Evolutionary conservation across 352 stramenopile genomes (phyloP).

Genomic region (Pythium dissotocum): DNA sequence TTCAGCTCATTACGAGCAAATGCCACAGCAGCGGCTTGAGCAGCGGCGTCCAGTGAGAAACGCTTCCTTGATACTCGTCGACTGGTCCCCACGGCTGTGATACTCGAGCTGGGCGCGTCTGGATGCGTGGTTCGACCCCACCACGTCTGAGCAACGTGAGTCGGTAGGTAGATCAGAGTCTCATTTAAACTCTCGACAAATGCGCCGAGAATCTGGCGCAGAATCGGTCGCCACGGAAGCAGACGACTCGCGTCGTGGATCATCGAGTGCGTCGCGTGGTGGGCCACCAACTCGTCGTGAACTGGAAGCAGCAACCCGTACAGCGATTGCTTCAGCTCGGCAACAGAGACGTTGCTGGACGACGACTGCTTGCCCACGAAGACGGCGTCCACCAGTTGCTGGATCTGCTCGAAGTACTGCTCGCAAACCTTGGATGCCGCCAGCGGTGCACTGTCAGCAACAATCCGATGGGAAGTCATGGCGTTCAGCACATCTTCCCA

Average conservation of each 20-base stretch:
- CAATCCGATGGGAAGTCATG: slow-evolving; percentile 17
- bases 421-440: slow-evolving; percentile 44
- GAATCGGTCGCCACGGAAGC: slow-evolving; percentile 59
- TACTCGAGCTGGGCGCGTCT: neutral
- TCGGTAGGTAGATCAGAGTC: slow-evolving; percentile 45
- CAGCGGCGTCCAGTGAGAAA: slow-evolving; percentile 12
- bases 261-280: slow-evolving; percentile 7
- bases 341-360: slow-evolving; percentile 38
- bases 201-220: slow-evolving; percentile 57
- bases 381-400: slow-evolving; percentile 53
- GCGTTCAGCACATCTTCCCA: slow-evolving; percentile 18
- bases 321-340: slow-evolving; percentile 66
- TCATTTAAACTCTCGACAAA: slow-evolving; percentile 63
- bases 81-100: neutral
- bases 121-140: neutral
- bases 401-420: slow-evolving; percentile 54
- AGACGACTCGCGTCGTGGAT: slow-evolving; percentile 19
- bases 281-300: slow-evolving; percentile 37
- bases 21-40: slow-evolving; percentile 23
- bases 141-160: slow-evolving; percentile 5
- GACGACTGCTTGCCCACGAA: slow-evolving; percentile 35
- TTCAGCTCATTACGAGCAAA: slow-evolving; percentile 28
- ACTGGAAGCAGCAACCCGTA: slow-evolving; percentile 53
- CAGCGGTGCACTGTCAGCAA: slow-evolving; percentile 16
- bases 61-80: slow-evolving; percentile 14